Evolutionary conservation across 2,329 filamentous ascomycete genomes (phyloP), one percentile per base, ranked within the genome.

Genomic region (Fusarium anguioides): DNA sequence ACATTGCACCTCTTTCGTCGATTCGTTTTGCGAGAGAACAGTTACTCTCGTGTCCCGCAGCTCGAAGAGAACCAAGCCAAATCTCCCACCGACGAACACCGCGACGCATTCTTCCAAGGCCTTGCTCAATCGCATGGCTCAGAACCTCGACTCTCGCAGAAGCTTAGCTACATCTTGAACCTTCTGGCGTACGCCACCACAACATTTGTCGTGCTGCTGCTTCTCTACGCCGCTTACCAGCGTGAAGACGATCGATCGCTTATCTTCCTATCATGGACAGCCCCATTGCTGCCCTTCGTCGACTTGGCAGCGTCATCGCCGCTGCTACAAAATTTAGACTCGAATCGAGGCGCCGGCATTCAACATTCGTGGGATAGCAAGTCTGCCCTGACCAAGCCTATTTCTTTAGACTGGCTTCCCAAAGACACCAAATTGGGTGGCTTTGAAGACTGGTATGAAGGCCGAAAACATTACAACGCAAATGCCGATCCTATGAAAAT

Each of bases 401-500:
- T 70, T 2, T n/a, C 66, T 1, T 54, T 73, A 3, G 10, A 66
- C 12, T 76, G 75, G 75, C 62, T 79, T 1, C 72, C 77, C 8
- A 49, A 60, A 27, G 63, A 71, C 7, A 44, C 27, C 17, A 53
- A 60, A 0, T 60, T 72, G 6, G 42, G 40, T 9, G 73, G 70
- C 1, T 72, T 72, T 4, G 71, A 76, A 29, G 75, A 79, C 27
- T 77, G 74, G 75, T 73, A 60, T 51, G 42, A 42, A 17, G 57
- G 62, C 15, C 52, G 33, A 41, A 54, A 70, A 4, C 77, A 78
- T 52, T 82, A 82, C 60, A 75, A 68, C 31, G 76, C 80, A 9
- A 66, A 63, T 0, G 60, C 70, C 14, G 81, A 82, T 47, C 81
- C 81, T 1, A 52, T 81, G 44, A 79, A 76, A 48, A 75, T 81